Percentiles rank a stretch among this genome's conserved stretches.
phyloP scores from a whole-genome alignment of 2,329 filamentous ascomycete species.

The Colletotrichum higginsianum region DNA sequence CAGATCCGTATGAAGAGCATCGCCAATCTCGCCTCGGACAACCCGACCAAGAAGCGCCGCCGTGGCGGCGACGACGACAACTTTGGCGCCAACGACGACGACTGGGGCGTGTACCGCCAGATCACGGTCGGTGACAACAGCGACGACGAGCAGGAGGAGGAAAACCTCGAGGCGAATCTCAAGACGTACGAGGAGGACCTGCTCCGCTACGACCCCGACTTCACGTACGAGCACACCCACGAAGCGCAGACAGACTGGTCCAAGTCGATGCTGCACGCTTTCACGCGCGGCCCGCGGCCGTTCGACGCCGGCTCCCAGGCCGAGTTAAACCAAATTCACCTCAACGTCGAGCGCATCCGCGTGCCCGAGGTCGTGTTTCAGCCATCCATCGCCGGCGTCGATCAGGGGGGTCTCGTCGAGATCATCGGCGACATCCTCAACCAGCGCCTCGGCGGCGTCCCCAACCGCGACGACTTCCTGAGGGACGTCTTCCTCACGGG shows the following conservation, averaged over 20 bases:
- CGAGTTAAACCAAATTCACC: conserved; percentile 88
- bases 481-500: conserved; percentile 94
- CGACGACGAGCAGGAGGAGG: conserved; percentile 93
- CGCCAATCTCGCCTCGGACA: conserved; percentile 93
- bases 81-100: conserved; percentile 96
- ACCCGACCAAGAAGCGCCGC: conserved; percentile 85
- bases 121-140: conserved; percentile 87
- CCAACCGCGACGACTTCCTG: conserved; percentile 77
- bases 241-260: conserved; percentile 97
- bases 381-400: conserved; percentile 89
- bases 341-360: conserved; percentile 96
- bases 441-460: conserved; percentile 77
- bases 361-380: conserved; percentile 96
- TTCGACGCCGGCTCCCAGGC: conserved; percentile 86
- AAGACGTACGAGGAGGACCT: conserved; percentile 87
- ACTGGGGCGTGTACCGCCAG: conserved; percentile 97
- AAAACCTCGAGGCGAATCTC: conserved; percentile 82
- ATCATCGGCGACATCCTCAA: conserved; percentile 92
- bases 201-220: conserved; percentile 87
- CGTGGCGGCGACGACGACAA: conserved; percentile 94
- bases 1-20: conserved; percentile 99
- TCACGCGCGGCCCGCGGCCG: conserved; percentile 88
- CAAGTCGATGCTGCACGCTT: conserved; percentile 90
- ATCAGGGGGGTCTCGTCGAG: conserved; percentile 94
- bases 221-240: conserved; percentile 92